These are phyloP conservation scores for Ormosia semicastrata DNA, from an alignment of 306 rosid genomes.

Conservation along the genomic window DNA sequence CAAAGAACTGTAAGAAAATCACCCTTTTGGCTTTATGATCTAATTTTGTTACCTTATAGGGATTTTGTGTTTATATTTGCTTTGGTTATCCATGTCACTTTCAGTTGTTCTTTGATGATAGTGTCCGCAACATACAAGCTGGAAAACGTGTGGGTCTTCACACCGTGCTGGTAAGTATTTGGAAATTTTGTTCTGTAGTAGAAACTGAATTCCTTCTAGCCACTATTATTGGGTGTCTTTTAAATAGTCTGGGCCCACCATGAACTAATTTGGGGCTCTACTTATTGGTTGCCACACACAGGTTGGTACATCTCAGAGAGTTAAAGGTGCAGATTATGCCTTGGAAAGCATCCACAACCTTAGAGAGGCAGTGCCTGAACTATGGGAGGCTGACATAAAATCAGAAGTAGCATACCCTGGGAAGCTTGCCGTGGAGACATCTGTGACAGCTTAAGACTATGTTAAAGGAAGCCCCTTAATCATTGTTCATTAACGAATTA, in stretches of 20 bases:
- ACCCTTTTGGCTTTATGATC: not conserved
- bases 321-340: constrained; percentile 92
- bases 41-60: not conserved
- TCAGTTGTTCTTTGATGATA: constrained; percentile 95
- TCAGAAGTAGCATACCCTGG: constrained; percentile 72
- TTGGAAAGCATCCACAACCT: constrained; percentile 94
- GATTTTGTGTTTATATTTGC: not conserved
- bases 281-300: constrained; percentile 21
- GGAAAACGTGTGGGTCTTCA: constrained; percentile 89
- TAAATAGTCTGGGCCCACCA: not conserved
- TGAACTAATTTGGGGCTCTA: constrained; percentile 7
- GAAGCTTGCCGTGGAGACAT: constrained; percentile 77
- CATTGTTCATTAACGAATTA: not conserved
- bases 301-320: constrained; percentile 87
- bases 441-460: constrained; percentile 73
- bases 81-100: not conserved
- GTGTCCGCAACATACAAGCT: constrained; percentile 87
- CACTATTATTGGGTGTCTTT: not conserved
- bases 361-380: constrained; percentile 80
- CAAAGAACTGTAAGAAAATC: constrained; percentile 82
- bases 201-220: not conserved
- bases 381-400: constrained; percentile 78
- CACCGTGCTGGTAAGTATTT: constrained; percentile 78
- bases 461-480: not conserved
- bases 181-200: constrained; percentile 16